Conservation (phyloP, 2,329 filamentous ascomycete genomes). For the Curvularia sp. region DNA sequence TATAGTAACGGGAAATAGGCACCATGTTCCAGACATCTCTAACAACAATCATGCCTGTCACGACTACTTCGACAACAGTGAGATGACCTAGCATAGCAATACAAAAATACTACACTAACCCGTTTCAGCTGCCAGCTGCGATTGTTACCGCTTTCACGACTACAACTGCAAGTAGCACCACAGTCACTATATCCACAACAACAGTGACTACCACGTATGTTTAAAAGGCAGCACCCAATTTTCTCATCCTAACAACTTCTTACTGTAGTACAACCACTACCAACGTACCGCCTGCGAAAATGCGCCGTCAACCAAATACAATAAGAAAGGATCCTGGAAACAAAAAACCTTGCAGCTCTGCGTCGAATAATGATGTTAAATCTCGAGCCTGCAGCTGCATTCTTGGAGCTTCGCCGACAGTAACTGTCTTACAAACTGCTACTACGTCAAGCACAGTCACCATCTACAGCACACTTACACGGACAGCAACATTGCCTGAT, state of each 20-base stretch:
- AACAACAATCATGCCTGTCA: background rate
- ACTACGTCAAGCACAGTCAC: slow-evolving; percentile 3
- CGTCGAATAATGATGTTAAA: background rate
- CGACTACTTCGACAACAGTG: slow-evolving; percentile 3
- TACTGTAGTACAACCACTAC: slow-evolving; percentile 1
- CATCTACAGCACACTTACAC: background rate
- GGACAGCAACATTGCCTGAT: slow-evolving; percentile 1
- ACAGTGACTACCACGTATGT: slow-evolving; percentile 4
- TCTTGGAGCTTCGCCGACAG: background rate
- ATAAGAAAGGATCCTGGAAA: background rate
- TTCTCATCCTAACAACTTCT: background rate
- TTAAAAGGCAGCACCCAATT: background rate
- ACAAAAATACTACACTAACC: background rate
- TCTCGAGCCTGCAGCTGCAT: slow-evolving; percentile 3
- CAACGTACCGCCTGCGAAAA: background rate
- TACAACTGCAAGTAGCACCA: slow-evolving; percentile 2
- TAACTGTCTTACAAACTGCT: slow-evolving; percentile 3
- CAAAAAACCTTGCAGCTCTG: slow-evolving; percentile 2
- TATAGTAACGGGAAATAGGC: background rate
- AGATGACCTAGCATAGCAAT: background rate
- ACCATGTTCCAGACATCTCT: slow-evolving; percentile 1
- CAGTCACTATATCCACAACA: background rate
- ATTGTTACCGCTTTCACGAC: background rate
- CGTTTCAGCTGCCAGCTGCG: background rate
- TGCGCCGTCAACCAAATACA: slow-evolving; percentile 1